Base-by-base conservation (phyloP, 345 rosid species). In the Sisymbrium irio region DNA sequence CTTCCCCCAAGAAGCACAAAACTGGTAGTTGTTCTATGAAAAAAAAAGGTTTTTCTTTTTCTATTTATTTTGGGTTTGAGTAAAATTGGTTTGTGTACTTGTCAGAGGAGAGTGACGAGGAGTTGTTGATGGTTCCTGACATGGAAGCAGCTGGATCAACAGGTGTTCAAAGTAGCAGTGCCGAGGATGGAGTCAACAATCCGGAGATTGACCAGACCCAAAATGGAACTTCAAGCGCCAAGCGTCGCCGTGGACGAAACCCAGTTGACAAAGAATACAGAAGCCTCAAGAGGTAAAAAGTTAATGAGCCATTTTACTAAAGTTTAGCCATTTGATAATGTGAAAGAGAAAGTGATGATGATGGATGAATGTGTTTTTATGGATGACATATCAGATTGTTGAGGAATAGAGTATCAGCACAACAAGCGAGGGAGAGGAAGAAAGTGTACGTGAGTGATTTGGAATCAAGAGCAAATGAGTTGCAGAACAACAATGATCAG, bases 371-470 rank as follows among this genome's bases (percentile, higher is more conserved):
- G 15, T 61, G 18, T 42, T 2, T 1, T n/a, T 15, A 15, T 15
- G 10, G 4, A 2, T 9, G 1, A 4, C 12, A n/a, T 0, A 10
- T 33, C 74, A 88, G 93, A 82, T 69, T 88, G 81, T 74, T 90
- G 49, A 82, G 93, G 81, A 90, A 90, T 33, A 78, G 96, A 66
- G 96, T 90, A 9, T 90, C 96, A 4, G 96, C 93, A 1, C 96
- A 88, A 58, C 89, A 88, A 86, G 96, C 96, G 3, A 75, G 96
- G 57, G 96, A 90, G 74, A 88, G 96, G 82, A 90, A 86, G 82
- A 90, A 90, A 74, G 85, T 83, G 6, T 88, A 90, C 25, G 83
- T 90, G 61, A 88, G 67, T 62, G 91, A 90, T 3, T 39, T 90
- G 65, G 93, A 90, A 78, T 55, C 77, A 20, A 84, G 75, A 71